Base-by-base conservation (phyloP, 768 basidiomycete genomes). In the Dioszegia crocea region DNA sequence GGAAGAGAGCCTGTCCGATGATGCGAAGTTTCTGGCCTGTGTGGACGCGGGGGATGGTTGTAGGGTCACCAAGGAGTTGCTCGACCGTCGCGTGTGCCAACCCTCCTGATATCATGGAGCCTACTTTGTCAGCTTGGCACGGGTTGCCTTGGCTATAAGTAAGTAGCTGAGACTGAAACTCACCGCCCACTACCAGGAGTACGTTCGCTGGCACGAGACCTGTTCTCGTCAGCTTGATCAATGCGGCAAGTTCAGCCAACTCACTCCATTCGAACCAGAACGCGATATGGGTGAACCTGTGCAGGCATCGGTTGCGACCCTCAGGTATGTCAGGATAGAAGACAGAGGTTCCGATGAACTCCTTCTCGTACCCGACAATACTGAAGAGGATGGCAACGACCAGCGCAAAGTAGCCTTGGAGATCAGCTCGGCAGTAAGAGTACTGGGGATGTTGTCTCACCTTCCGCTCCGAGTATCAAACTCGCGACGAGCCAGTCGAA, bases 1-100 rank as follows among this genome's bases (percentile, higher is more conserved):
- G 47, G 61, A 56, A 43, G 43, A 62, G 38, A 9, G 33, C 31
- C 26, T 58, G 44, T 57, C 56, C 40, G 31, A 27, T 17, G 65
- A 62, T 31, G 24, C 63, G 36, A 51, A 66, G 53, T 31, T 16
- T 53, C 33, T 53, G 51, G 24, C 51, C 51, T 8, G 24, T 39
- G 12, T 23, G 36, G 26, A 53, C 21, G 6, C 27, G 14, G 5
- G 36, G 51, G 11, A 40, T 27, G 14, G 51, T 26, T 4, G 21
- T 10, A 10, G 51, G 51, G 39, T 53, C 38, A n/a, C n/a, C n/a
- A 23, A 17, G 24, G 5, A 40, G 11, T 26, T 53, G 21, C 38
- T 39, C 36, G 14, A 16, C 21, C 3, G 49, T 53, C 2, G 51
- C 51, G 8, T 36, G 5, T 4, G 51, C 8, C 11, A 53, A 24